Conservation (phyloP, 805 yeast species). For the Lachancea cidri region DNA sequence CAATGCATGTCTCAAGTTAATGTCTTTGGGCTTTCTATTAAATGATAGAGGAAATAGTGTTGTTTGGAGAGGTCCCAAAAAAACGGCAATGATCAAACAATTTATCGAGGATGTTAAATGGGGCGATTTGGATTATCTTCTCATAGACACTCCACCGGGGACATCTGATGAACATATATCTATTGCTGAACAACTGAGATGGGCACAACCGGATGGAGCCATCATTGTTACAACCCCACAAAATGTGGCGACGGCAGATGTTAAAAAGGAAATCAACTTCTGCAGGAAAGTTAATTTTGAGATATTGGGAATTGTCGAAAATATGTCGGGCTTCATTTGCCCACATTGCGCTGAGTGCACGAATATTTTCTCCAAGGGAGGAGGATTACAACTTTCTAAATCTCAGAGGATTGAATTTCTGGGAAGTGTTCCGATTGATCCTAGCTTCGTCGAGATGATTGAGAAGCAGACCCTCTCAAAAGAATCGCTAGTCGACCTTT, state of each 20-base stretch:
- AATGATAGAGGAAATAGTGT: slow-evolving; percentile 83
- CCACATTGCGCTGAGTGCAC: slow-evolving; percentile 92
- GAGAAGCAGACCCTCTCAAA: slow-evolving; percentile 45
- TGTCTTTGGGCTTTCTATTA: slow-evolving; percentile 85
- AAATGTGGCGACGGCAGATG: slow-evolving; percentile 88
- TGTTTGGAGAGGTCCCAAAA: slow-evolving; percentile 98
- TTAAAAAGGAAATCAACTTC: slow-evolving; percentile 86
- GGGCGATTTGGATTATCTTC: slow-evolving; percentile 70
- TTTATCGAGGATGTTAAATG: slow-evolving; percentile 86
- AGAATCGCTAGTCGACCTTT: slow-evolving; percentile 33
- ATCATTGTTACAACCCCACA: slow-evolving; percentile 96
- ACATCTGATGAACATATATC: slow-evolving; percentile 98
- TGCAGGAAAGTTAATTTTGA: slow-evolving; percentile 79
- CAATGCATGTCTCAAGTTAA: slow-evolving; percentile 48
- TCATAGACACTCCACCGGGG: slow-evolving; percentile 98
- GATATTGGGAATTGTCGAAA: slow-evolving; percentile 84
- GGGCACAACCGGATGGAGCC: slow-evolving; percentile 80
- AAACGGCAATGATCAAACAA: slow-evolving; percentile 95
- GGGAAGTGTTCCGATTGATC: slow-evolving; percentile 92
- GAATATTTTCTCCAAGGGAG: slow-evolving; percentile 88
- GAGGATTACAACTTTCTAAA: slow-evolving; percentile 71
- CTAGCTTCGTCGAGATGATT: slow-evolving; percentile 81
- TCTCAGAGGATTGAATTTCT: slow-evolving; percentile 59
- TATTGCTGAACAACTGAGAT: slow-evolving; percentile 81
- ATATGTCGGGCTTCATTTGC: slow-evolving; percentile 95